Base-by-base conservation (phyloP, 176 grass and related monocot genomes). In the Oryza australiensis region DNA sequence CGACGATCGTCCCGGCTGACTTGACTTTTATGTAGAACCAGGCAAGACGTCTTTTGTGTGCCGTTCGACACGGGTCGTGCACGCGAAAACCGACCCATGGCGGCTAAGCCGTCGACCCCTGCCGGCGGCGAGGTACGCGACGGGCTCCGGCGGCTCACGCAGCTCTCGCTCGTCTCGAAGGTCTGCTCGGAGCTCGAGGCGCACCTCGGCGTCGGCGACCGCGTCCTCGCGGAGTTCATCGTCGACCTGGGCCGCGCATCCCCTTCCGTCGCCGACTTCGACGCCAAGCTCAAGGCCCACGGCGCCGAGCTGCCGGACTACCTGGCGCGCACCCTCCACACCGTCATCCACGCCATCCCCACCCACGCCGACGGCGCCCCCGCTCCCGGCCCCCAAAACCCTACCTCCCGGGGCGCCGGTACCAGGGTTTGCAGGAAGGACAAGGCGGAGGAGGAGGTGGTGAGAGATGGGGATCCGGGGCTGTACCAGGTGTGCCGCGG, bases 341-440 rank as follows among this genome's bases (percentile, higher is more conserved):
- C 89, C 86, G 89, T 92, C 77, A 94, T 97, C 83, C 78, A 94
- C 77, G 92, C 92, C 46, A 98, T 98, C 83, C 88, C 91, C 28
- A 91, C 91, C 53, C 65, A 82, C 92, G 28, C 90, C 90, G 14
- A 81, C 86, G 1, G 62, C 28, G 60, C 53, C 0, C 13, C 13
- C 43, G 13, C 12, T 22, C 37, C 11, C 35, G 33, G 12, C 74
- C 35, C 84, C 32, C 27, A 26, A 64, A 76, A 68, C 73, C 33
- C 38, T 22, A 20, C 66, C 46, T 18, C 84, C 15, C 62, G 42
- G 35, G 32, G 48, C 33, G 9, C 24, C 24, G 14, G 66, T 7
- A 0, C 23, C 33, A 27, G 8, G 37, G 72, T 72, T 35, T 64
- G 51, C 9, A 80, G 67, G 32, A 69, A n/a, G 20, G 83, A 65